Conservation (phyloP, 805 yeast genomes). For the Torulaspora microellipsoides region DNA sequence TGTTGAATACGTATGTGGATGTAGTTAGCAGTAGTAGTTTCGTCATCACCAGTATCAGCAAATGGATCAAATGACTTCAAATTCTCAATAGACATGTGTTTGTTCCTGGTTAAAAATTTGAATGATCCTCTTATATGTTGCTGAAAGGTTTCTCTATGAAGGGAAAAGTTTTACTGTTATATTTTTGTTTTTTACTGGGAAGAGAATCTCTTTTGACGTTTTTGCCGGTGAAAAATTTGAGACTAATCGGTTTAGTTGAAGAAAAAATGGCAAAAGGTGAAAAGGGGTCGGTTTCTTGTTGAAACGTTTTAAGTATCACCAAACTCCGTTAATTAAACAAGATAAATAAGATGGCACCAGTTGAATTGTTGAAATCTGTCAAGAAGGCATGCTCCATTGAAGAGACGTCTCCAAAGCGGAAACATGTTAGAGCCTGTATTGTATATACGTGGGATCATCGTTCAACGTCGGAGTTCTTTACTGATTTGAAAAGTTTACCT, state of each 20-base stretch:
- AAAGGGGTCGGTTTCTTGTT: no score
- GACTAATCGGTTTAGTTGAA: no score
- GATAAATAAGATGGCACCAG: slow-evolving; percentile 22
- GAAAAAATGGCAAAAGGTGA: no score
- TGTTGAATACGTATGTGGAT: slow-evolving; percentile 98
- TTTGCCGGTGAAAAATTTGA: no score
- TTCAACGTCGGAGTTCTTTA: slow-evolving; percentile 80
- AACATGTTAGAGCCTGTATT: slow-evolving; percentile 92
- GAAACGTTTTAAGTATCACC: no score
- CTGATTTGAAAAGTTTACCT: slow-evolving; percentile 72
- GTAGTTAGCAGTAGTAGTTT: slow-evolving; percentile 90
- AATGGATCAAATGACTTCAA: slow-evolving; percentile 89
- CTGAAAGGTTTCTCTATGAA: no score
- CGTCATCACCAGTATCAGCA: slow-evolving; percentile 99
- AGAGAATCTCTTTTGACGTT: no score
- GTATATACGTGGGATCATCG: slow-evolving; percentile 96
- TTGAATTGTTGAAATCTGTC: slow-evolving; percentile 39
- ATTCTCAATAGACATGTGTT: slow-evolving; percentile 73
- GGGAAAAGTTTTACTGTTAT: no score
- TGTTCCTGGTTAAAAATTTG: neutral
- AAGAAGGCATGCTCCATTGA: slow-evolving; percentile 83
- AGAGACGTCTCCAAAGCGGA: slow-evolving; percentile 90
- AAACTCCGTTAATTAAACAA: no score
- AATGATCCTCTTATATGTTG: no score
- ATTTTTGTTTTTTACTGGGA: no score